Base-by-base conservation (phyloP, 2,329 filamentous ascomycete genomes). In the Verticillium nubilum region DNA sequence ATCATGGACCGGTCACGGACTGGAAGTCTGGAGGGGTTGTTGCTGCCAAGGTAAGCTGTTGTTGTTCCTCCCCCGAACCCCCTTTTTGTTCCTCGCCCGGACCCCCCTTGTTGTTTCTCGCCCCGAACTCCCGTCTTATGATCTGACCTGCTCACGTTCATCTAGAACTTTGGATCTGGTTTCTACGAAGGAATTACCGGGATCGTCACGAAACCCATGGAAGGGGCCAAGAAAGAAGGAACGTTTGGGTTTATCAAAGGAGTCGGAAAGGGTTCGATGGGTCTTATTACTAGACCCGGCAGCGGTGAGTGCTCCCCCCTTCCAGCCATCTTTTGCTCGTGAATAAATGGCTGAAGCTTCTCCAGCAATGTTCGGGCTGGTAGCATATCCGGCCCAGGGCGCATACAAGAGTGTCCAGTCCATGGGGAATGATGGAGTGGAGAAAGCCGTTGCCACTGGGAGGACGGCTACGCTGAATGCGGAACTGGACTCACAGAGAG, bases 101-200 rank as follows among this genome's bases (percentile, higher is more conserved):
- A 31, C 29, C 26, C 52, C 26, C 26, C 26, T 1, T 31, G 29
- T 12, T 54, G 26, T 28, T 31, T 4, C 27, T 31, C 12, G n/a
- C n/a, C 42, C 23, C 28, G 15, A 54, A 31, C 29, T 12, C 52
- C 26, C 26, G n/a, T n/a, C n/a, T n/a, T n/a, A n/a, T n/a, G n/a
- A n/a, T n/a, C n/a, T n/a, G n/a, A n/a, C n/a, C n/a, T n/a, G n/a
- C n/a, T n/a, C 26, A 57, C 53, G 2, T 23, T 29, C 23, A 13
- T 1, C 0, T 25, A 59, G 60, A 59, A 52, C 9, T 62, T 62
- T 52, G 54, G 55, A 19, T 68, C 65, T 3, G 71, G 73, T 0
- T 67, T 76, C 52, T 62, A 59, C 1, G 68, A 72, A 15, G 73
- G 72, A 0, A 23, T 75, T 5, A 64, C 66, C 1, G 73, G 68